phyloP scores from a whole-genome alignment of 2,329 filamentous ascomycete genomes.

The Sporothrix dimorphospora region DNA sequence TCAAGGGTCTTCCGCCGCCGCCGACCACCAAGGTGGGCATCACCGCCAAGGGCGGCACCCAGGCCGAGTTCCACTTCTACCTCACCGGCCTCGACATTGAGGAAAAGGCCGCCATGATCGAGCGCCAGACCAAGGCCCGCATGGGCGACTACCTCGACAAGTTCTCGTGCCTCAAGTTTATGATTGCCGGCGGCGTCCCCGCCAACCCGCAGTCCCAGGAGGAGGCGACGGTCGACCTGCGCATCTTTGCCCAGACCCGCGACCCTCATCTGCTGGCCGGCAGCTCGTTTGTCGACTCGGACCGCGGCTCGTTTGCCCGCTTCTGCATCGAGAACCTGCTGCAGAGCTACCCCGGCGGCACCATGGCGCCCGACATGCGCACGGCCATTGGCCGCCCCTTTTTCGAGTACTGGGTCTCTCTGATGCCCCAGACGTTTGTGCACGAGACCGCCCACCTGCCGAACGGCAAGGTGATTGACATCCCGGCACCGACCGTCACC shows the following conservation, averaged over 20 bases:
- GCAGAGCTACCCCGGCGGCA: conserved; percentile 34
- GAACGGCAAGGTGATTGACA: conserved; percentile 30
- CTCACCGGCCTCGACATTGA: conserved; percentile 35
- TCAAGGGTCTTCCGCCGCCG: conserved; percentile 42
- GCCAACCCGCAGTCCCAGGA: conserved; percentile 39
- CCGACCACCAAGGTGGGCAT: conserved; percentile 44
- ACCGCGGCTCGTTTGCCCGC: conserved; percentile 32
- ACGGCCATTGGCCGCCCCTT: conserved; percentile 32
- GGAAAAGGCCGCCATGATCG: conserved; percentile 35
- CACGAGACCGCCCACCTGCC: conserved; percentile 34
- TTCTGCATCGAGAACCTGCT: conserved; percentile 36
- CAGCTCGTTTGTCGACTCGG: conserved; percentile 10
- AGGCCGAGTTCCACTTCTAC: conserved; percentile 37
- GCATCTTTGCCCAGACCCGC: conserved; percentile 45
- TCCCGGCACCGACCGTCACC: conserved; percentile 35
- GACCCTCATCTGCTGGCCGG: conserved; percentile 29
- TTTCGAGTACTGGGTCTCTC: conserved; percentile 35
- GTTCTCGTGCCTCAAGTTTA: conserved; percentile 39
- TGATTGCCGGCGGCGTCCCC: conserved; percentile 36
- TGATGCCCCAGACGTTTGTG: conserved; percentile 34
- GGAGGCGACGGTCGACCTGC: conserved; percentile 42
- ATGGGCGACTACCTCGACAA: conserved; percentile 33
- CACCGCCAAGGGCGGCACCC: conserved; percentile 41
- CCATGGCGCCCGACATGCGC: conserved; percentile 34
- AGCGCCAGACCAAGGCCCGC: conserved; percentile 30